Percentiles rank a stretch among this genome's conserved stretches.
These are phyloP conservation scores for Fusarium xylarioides DNA, from an alignment of 2,329 filamentous ascomycete species.

Conservation along the genomic window DNA sequence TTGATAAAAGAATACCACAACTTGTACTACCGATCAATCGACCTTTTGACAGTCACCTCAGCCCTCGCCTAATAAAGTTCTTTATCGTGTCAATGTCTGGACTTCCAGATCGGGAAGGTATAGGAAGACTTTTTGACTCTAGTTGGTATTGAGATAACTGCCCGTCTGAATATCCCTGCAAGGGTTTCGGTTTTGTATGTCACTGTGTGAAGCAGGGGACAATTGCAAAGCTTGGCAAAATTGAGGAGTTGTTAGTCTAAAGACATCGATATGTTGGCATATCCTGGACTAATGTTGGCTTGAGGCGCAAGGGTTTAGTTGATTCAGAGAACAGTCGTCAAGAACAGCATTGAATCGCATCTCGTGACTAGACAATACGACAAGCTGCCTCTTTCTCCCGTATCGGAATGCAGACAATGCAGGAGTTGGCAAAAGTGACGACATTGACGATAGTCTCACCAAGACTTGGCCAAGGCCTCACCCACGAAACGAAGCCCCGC, in stretches of 20 bases:
- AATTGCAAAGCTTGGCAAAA: conserved; percentile 7
- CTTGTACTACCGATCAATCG: background rate
- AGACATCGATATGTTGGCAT: background rate
- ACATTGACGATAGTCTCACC: conserved; percentile 15
- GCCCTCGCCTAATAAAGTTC: background rate
- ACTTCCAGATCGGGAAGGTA: conserved; percentile 28
- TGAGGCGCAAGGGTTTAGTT: background rate
- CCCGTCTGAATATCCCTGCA: conserved; percentile 2
- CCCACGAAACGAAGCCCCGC: conserved; percentile 11
- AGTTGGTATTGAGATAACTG: conserved; percentile 3
- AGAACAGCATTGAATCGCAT: background rate
- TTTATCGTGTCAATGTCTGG: background rate
- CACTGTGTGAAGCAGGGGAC: background rate
- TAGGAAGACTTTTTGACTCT: background rate
- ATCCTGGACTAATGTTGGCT: background rate
- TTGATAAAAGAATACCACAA: background rate
- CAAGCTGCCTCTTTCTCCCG: conserved; percentile 9
- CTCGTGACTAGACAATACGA: background rate
- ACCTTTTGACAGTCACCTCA: background rate
- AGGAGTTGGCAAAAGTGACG: conserved; percentile 25
- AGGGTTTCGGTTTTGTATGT: conserved; percentile 1
- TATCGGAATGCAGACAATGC: background rate
- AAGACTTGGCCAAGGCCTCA: background rate
- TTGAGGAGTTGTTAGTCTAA: background rate
- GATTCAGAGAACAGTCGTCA: background rate